These are phyloP conservation scores for Tulasnella sp. DNA, from an alignment of 768 basidiomycete genomes.

Conservation along the genomic window DNA sequence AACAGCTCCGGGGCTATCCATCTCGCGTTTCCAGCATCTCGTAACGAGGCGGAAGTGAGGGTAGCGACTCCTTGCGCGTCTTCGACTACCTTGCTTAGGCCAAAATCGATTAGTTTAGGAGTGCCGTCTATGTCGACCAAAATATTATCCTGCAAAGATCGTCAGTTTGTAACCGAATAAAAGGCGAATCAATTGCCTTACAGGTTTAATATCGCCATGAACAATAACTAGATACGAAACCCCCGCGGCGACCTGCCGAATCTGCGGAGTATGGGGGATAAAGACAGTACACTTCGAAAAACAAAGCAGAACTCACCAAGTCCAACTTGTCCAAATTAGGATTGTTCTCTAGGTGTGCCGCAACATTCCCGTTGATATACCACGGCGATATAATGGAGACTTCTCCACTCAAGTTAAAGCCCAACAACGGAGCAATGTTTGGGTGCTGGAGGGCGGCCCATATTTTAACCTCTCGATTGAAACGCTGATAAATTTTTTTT, in stretches of 20 bases:
- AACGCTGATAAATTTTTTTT: not conserved
- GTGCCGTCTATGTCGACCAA: not conserved
- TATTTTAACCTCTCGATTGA: slow-evolving; percentile 15
- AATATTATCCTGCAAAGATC: not conserved
- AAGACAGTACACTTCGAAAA: too few relatives aligned
- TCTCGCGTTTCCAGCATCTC: not conserved
- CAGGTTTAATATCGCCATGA: slow-evolving; percentile 19
- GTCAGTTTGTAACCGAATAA: not conserved
- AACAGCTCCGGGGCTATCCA: not conserved
- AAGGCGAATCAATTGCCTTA: not conserved
- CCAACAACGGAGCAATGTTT: not conserved
- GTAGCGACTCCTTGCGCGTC: not conserved
- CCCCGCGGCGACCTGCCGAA: slow-evolving; percentile 1
- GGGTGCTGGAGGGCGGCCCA: slow-evolving; percentile 7
- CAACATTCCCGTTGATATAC: not conserved
- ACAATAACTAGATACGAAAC: slow-evolving; percentile 20
- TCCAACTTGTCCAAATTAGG: not conserved
- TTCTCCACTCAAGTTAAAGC: not conserved
- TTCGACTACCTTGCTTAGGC: not conserved
- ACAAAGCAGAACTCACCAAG: not conserved
- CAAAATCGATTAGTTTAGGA: not conserved
- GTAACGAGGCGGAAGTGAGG: not conserved
- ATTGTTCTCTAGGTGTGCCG: not conserved
- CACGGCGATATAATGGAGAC: not conserved
- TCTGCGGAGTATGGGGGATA: not conserved